A percentile compares a stretch with the other conserved stretches of the same genome.
phyloP scores from a whole-genome alignment of 164 flowering plant genomes.

The Berberis vulgaris region DNA sequence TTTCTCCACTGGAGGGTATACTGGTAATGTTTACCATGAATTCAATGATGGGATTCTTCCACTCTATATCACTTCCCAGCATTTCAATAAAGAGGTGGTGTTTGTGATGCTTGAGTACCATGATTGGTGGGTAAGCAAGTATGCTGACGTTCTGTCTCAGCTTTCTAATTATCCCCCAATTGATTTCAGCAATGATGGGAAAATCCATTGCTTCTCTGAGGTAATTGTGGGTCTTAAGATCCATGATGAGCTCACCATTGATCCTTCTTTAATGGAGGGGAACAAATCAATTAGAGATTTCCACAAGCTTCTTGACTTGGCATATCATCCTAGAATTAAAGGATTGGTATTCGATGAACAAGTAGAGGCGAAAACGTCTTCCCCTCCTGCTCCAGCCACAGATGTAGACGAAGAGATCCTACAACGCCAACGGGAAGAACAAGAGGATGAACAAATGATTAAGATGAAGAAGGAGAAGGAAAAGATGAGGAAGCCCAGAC shows the following conservation, averaged over 20 bases:
- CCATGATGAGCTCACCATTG: constrained; percentile 81
- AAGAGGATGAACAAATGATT: background rate
- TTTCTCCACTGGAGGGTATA: constrained; percentile 91
- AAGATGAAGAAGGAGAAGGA: background rate
- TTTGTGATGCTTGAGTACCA: constrained; percentile 83
- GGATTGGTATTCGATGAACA: constrained; percentile 43
- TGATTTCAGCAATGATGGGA: constrained; percentile 43
- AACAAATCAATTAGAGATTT: constrained; percentile 56
- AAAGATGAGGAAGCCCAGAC: constrained; percentile 36
- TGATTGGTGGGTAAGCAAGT: constrained; percentile 78
- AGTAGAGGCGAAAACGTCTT: constrained; percentile 14
- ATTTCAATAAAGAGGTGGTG: constrained; percentile 59
- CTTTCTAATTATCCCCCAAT: constrained; percentile 67
- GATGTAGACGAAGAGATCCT: background rate
- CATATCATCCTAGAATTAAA: constrained; percentile 58
- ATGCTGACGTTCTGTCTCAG: constrained; percentile 49
- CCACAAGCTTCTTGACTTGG: constrained; percentile 46
- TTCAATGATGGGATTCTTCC: constrained; percentile 93
- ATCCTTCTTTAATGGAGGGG: constrained; percentile 41
- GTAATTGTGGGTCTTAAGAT: constrained; percentile 71
- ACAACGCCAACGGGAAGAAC: background rate
- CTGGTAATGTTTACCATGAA: constrained; percentile 91
- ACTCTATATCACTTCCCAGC: constrained; percentile 73
- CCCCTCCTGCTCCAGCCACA: constrained; percentile 9
- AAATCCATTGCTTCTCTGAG: constrained; percentile 75